A percentile compares a stretch with the other conserved stretches of the same genome.
Conservation (phyloP, 441 rosid species). For the Theobroma grandiflorum region DNA sequence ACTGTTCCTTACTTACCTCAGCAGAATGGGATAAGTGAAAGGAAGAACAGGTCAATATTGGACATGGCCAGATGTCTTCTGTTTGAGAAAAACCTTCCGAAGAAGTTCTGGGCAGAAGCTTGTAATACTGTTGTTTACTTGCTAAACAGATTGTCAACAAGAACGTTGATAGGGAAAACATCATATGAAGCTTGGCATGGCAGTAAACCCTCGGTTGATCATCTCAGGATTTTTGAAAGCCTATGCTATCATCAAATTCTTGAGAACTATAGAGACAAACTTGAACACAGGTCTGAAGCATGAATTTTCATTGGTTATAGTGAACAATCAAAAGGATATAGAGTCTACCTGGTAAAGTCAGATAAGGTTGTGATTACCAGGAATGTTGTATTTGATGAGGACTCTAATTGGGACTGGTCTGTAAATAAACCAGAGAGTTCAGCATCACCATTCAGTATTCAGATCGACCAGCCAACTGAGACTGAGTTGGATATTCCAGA, state of each 20-base stretch:
- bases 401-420: neutral
- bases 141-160: neutral
- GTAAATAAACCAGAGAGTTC: too few species aligned
- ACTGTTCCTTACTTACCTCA: too few species aligned
- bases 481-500: too few species aligned
- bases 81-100: neutral
- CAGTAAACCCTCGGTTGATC: neutral
- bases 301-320: too few species aligned
- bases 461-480: too few species aligned
- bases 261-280: neutral
- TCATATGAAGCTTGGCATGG: neutral
- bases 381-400: neutral
- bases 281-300: neutral
- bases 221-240: neutral
- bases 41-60: too few species aligned
- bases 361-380: neutral
- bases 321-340: neutral
- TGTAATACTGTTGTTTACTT: neutral
- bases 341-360: neutral
- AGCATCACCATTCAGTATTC: too few species aligned
- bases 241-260: neutral
- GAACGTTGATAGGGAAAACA: neutral
- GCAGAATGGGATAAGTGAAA: too few species aligned
- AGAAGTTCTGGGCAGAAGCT: neutral
- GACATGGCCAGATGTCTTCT: too few species aligned